Base-by-base conservation (phyloP, 768 basidiomycete genomes). In the Pisolithus tinctorius region DNA sequence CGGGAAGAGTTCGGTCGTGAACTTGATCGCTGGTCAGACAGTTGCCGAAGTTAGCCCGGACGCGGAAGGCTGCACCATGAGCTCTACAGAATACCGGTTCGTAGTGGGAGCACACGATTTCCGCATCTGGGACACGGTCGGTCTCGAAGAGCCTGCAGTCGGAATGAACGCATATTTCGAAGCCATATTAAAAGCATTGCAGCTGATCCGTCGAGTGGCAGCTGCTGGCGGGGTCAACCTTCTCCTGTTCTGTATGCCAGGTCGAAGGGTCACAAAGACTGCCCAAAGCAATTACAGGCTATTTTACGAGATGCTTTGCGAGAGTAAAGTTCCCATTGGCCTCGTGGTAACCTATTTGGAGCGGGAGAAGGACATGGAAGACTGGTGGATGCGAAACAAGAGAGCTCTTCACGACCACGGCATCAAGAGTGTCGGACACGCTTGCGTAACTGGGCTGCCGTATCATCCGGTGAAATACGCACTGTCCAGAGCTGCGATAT, bases 31-130 rank as follows among this genome's bases (percentile, higher is more conserved):
- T 11, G 60, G 59, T 25, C 16, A 41, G 1, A 38, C 58, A 2
- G 27, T 50, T 1, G 70, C 69, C 4, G 30, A 37, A 0, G 56
- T 59, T 5, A 67, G 65, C 8, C 59, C 54, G 29, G 46, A 54
- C 6, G 60, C 60, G 1, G 26, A 29, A 0, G 68, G 68, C 1
- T 67, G 62, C 44, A 73, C 72, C 0, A 61, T 69, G 20, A 23
- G 55, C 2, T 58, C 45, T 42, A 50, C 40, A 0, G 36, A 45
- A 48, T 26, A 49, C 3, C 45, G 55, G 11, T 49, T 50, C 11
- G 50, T 47, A n/a, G 23, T 47, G 14, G 48, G 44, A 9, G 27
- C 11, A 1, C 27, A 26, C 25, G 39, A 37, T 14, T 63, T 56
- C 52, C 39, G 44, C 7, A 16, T 63, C 36, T 63, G 36, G 41